These are phyloP conservation scores for Nannochloropsis oceanica DNA, from an alignment of 108 stramenopile genomes.

Conservation along the genomic window DNA sequence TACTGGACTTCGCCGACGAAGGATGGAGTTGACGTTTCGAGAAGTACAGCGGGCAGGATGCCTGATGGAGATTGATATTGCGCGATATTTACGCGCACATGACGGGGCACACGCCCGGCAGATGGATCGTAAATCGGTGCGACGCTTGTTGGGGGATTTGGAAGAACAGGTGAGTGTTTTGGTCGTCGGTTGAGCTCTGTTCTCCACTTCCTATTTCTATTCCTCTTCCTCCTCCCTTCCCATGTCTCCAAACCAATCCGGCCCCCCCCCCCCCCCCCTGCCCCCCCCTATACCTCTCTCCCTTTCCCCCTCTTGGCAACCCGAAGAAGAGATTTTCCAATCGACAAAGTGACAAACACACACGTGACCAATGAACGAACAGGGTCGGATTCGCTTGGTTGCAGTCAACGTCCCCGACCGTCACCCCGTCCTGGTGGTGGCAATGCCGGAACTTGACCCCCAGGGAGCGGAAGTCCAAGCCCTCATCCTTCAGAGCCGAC, in stretches of 20 bases:
- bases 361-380: no score
- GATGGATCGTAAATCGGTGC: not conserved
- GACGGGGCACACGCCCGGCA: not conserved
- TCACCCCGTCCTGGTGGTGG: not conserved
- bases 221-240: no score
- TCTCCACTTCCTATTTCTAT: no score
- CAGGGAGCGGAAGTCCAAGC: not conserved
- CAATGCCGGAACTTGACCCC: not conserved
- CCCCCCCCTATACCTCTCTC: no score
- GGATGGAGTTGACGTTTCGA: not conserved
- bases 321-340: no score
- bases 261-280: no score
- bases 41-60: not conserved
- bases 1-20: not conserved
- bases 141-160: not conserved
- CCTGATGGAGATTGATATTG: not conserved
- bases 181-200: no score
- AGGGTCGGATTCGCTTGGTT: not conserved
- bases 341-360: no score
- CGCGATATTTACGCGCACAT: not conserved
- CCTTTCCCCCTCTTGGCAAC: no score
- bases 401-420: not conserved
- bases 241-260: no score
- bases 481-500: not conserved
- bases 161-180: not conserved